Evolutionary conservation across 352 stramenopile species (phyloP), one percentile per base, ranked within the genome.

Genomic region (Pythium brassicae): DNA sequence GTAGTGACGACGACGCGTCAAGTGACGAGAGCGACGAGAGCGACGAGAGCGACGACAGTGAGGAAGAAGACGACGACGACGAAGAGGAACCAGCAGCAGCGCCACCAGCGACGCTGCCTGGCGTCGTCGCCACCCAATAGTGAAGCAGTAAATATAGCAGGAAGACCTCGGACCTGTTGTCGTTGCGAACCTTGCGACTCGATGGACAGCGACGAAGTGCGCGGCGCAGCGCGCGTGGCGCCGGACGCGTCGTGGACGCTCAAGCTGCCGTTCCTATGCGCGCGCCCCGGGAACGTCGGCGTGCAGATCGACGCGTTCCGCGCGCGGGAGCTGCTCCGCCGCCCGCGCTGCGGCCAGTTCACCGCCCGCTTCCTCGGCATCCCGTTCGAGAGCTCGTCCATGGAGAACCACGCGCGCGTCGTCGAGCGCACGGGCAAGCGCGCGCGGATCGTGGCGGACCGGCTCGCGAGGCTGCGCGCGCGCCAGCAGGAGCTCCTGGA

Each of bases 251-350:
- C 54, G 6, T 66, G 64, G 64, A 49, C 23, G 22, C 53, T 65
- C 15, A 81, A 78, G 40, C 67, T 87, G 23, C 80, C 76, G 45
- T 32, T 86, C 40, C 43, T 90, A 19, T 65, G 59, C 27, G 83
- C 80, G 26, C 75, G 77, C 14, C 75, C 80, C 27, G 77, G 80
- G 27, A 93, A 91, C 54, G 73, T 93, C 20, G 80, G 83, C 40
- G 74, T 91, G 19, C 80, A 88, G 66, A 87, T 93, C 55, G 78
- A 90, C 52, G 61, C 83, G 40, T 85, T 83, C 42, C 80, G 83
- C 9, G 55, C 63, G 1, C 82, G 87, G 67, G 75, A 74, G 29
- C 29, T 85, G 42, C 79, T 86, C 56, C 58, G 80, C 25, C 73
- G 78, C 2, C 78, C 80, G 23, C 72, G 83, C 19, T 85, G 71